Percentiles rank a stretch among this genome's conserved stretches.
phyloP scores from a whole-genome alignment of 192 early-diverging fungal species.

The Podila horticola region DNA sequence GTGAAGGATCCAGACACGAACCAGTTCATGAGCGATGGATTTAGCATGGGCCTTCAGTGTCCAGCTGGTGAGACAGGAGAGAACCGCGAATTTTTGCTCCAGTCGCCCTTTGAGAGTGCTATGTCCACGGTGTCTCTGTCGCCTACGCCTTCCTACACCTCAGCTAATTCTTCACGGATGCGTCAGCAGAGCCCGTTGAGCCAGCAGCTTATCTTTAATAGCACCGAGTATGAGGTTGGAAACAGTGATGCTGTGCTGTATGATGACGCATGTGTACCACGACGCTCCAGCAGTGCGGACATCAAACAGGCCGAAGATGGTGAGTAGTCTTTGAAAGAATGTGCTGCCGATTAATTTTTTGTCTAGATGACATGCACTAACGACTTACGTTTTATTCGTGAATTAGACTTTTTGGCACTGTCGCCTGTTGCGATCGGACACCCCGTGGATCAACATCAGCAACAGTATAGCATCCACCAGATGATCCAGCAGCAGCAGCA shows the following conservation, averaged over 20 bases:
- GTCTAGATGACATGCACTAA: too few species aligned
- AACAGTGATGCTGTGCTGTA: not conserved
- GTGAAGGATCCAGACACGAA: slow-evolving; percentile 4
- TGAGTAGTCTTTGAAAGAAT: not conserved
- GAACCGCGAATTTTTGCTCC: not conserved
- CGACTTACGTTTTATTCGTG: not conserved
- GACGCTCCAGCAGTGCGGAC: slow-evolving; percentile 13
- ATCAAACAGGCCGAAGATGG: slow-evolving; percentile 35
- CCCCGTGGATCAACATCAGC: slow-evolving; percentile 7
- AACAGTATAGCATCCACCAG: slow-evolving; percentile 1
- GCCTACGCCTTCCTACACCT: slow-evolving; percentile 8
- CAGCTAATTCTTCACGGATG: not conserved
- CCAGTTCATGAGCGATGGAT: not conserved
- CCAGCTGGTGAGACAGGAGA: not conserved
- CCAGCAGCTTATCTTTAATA: not conserved
- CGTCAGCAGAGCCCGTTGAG: slow-evolving; percentile 27
- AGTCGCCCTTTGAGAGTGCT: not conserved
- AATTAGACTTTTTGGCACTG: slow-evolving; percentile 22
- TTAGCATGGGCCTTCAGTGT: not conserved
- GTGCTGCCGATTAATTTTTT: not conserved
- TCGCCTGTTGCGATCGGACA: slow-evolving; percentile 12
- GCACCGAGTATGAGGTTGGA: not conserved
- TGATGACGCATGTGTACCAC: slow-evolving; percentile 27
- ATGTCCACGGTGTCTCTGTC: slow-evolving; percentile 7
- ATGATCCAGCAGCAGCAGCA: slow-evolving; percentile 1